Base-by-base conservation (phyloP, 1,284 basidiomycete species). In the Singerocomus inundabilis region DNA sequence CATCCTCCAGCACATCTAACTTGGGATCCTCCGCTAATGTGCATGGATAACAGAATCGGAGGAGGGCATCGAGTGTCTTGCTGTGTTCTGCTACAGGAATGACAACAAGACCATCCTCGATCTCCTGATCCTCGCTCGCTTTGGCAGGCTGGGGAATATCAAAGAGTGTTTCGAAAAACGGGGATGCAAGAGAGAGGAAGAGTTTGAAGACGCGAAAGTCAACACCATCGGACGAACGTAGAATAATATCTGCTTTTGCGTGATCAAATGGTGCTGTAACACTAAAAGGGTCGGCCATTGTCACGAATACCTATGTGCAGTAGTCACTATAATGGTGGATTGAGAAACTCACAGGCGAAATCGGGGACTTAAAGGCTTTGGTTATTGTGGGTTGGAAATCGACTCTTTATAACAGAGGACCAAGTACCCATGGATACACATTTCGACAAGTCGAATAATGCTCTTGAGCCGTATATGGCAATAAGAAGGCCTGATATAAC, bases 121-220 rank as follows among this genome's bases (percentile, higher is more conserved):
- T 47, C 16, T 46, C 46, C 9, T 49, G 48, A 3, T 28, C 42
- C 1, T 46, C 25, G 3, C 21, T 32, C 13, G 26, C 32, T 11
- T 31, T 31, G 0, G 35, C 29, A 28, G 58, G 55, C n/a, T 62
- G 65, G 6, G 71, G 69, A 10, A 71, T 57, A 4, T 58, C 29
- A 36, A 74, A 68, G 67, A 74, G 69, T 15, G 62, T 60, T 16
- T 62, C 50, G 56, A 75, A 74, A 51, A 74, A 57, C 5, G 62
- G 55, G n/a, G 71, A 71, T 3, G 64, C 63, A n/a, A 67, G 55
- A 7, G 58, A 59, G 24, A 74, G 64, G 45, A 74, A 61, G 5
- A 57, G 44, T n/a, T 63, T 66, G 52, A 67, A 63, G 29, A 71
- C 56, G 11, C 54, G 72, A 29, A 21, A 21, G 21, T 64, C 46